A percentile compares a stretch with the other conserved stretches of the same genome.
phyloP scores from a whole-genome alignment of 73 alveolate genomes.

The Paramecium sonneborni region DNA sequence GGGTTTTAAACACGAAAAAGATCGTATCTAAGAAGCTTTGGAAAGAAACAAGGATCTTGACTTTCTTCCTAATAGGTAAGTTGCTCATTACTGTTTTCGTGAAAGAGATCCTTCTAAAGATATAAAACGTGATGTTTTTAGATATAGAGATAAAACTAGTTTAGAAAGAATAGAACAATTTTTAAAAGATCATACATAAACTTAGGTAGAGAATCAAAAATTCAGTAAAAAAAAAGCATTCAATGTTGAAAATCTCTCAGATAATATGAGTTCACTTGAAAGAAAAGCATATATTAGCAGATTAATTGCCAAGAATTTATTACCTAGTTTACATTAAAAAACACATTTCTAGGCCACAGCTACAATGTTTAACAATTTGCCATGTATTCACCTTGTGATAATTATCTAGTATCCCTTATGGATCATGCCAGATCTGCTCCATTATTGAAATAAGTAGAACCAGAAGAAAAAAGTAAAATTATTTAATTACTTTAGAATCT shows the following conservation, averaged over 20 bases:
- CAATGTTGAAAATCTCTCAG: constrained; percentile 53
- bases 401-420: constrained; percentile 33
- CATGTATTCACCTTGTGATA: constrained; percentile 13
- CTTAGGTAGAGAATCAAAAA: constrained; percentile 56
- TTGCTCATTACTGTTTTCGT: constrained; percentile 60
- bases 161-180: constrained; percentile 61
- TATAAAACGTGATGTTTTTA: constrained; percentile 49
- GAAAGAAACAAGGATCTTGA: constrained; percentile 62
- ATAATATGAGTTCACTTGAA: constrained; percentile 43
- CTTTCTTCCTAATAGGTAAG: constrained; percentile 57
- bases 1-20: constrained; percentile 66
- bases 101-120: constrained; percentile 57
- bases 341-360: constrained; percentile 65
- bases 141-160: constrained; percentile 60
- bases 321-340: constrained; percentile 60
- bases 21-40: constrained; percentile 56
- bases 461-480: not conserved
- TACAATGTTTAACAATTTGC: constrained; percentile 56
- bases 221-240: constrained; percentile 41
- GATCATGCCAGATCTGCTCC: constrained; percentile 47
- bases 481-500: not conserved
- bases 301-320: constrained; percentile 58
- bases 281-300: constrained; percentile 45
- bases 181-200: constrained; percentile 63
- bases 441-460: not conserved